These are phyloP conservation scores for Radiomyces spectabilis DNA, from an alignment of 192 early-diverging fungal species.

Conservation along the genomic window DNA sequence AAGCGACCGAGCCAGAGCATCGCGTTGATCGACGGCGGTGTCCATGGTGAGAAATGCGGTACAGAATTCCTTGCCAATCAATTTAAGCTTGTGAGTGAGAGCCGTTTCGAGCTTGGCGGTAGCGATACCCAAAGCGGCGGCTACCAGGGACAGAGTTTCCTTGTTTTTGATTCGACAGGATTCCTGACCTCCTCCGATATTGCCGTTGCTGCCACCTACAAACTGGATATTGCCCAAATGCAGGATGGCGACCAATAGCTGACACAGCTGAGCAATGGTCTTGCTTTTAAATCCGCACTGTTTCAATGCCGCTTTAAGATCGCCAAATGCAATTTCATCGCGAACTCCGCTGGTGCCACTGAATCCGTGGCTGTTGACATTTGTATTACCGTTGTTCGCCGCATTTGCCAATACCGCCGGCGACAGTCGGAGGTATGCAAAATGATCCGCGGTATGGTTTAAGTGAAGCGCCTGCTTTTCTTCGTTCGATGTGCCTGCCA, in stretches of 20 bases:
- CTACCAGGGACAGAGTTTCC: slow-evolving; percentile 50
- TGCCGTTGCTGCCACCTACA: slow-evolving; percentile 33
- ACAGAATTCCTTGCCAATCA: slow-evolving; percentile 65
- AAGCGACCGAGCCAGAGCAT: slow-evolving; percentile 59
- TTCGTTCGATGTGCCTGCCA: slow-evolving; percentile 67
- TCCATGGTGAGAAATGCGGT: slow-evolving; percentile 66
- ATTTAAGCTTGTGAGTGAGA: slow-evolving; percentile 62
- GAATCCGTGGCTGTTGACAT: slow-evolving; percentile 13
- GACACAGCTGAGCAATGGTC: slow-evolving; percentile 72
- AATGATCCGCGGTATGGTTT: slow-evolving; percentile 44
- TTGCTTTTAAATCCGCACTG: slow-evolving; percentile 57
- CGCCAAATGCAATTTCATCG: slow-evolving; percentile 51
- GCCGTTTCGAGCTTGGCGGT: slow-evolving; percentile 51
- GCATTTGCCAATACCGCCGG: too few relatives aligned
- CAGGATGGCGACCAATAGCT: slow-evolving; percentile 80
- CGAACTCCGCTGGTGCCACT: slow-evolving; percentile 11
- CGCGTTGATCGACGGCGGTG: slow-evolving; percentile 59
- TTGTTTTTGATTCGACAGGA: slow-evolving; percentile 61
- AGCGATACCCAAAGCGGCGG: slow-evolving; percentile 62
- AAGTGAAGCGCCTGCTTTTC: slow-evolving; percentile 63
- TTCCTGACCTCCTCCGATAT: slow-evolving; percentile 48
- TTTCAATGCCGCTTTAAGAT: slow-evolving; percentile 56
- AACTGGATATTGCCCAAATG: slow-evolving; percentile 91
- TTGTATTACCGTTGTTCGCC: too few relatives aligned
- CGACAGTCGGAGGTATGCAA: slow-evolving; percentile 45